phyloP scores from a whole-genome alignment of 768 basidiomycete species.

The Lactifluus hygrophoroides region DNA sequence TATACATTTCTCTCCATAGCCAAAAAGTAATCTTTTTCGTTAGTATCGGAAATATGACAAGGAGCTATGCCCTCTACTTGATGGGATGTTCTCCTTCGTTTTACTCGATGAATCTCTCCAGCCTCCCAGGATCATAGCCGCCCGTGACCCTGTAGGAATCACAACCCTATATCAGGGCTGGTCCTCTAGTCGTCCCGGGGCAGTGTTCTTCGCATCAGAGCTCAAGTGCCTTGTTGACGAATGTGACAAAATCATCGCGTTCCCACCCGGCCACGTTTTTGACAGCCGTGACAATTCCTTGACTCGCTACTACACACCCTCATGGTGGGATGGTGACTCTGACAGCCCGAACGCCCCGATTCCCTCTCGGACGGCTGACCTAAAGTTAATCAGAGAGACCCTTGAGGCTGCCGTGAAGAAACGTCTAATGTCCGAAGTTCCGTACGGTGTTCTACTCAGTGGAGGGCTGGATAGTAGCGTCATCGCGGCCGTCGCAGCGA shows the following conservation, averaged over 20 bases:
- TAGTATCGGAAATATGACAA: slow-evolving; percentile 83
- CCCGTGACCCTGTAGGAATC: slow-evolving; percentile 94
- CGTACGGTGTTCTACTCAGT: slow-evolving; percentile 92
- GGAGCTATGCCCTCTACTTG: slow-evolving; percentile 68
- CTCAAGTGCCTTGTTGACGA: slow-evolving; percentile 87
- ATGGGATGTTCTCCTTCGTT: slow-evolving; percentile 99
- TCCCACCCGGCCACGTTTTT: slow-evolving; percentile 96
- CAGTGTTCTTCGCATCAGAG: slow-evolving; percentile 90
- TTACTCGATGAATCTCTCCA: slow-evolving; percentile 88
- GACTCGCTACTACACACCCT: slow-evolving; percentile 76
- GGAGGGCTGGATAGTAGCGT: slow-evolving; percentile 94
- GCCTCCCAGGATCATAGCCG: slow-evolving; percentile 87
- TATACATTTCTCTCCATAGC: background rate
- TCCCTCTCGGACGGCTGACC: slow-evolving; percentile 54
- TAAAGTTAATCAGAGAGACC: slow-evolving; percentile 63
- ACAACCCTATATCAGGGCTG: slow-evolving; percentile 99
- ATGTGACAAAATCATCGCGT: slow-evolving; percentile 90
- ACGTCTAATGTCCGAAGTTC: slow-evolving; percentile 95
- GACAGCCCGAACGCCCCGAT: slow-evolving; percentile 47
- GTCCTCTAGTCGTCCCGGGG: slow-evolving; percentile 73
- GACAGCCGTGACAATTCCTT: slow-evolving; percentile 77
- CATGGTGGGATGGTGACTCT: slow-evolving; percentile 83
- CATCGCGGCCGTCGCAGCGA: slow-evolving; percentile 89
- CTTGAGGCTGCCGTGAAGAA: slow-evolving; percentile 92
- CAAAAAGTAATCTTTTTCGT: slow-evolving; percentile 8